Percentiles rank a stretch among this genome's conserved stretches.
These are phyloP conservation scores for Ramaria rubella DNA, from an alignment of 768 basidiomycete species.

Conservation along the genomic window DNA sequence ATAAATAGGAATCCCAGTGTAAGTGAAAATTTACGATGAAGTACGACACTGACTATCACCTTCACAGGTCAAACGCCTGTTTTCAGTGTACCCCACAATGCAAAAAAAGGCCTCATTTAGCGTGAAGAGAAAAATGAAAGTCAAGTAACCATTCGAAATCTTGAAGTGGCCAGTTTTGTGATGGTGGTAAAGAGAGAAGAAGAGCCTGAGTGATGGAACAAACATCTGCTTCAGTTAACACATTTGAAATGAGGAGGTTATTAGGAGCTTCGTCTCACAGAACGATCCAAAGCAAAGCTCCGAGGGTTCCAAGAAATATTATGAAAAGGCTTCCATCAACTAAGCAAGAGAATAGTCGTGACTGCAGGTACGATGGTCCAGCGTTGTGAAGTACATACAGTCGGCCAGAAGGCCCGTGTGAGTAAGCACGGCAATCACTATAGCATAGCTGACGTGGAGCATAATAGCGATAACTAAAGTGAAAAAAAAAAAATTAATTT, in stretches of 20 bases:
- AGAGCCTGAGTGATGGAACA: background rate
- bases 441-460: background rate
- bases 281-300: background rate
- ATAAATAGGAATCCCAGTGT: background rate
- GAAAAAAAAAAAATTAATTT: background rate
- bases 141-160: background rate
- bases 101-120: background rate
- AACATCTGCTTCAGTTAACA: background rate
- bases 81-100: background rate
- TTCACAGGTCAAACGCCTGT: background rate
- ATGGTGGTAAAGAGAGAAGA: background rate
- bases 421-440: background rate
- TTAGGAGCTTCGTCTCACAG: background rate
- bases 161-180: background rate
- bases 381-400: background rate
- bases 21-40: background rate
- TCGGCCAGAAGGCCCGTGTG: background rate
- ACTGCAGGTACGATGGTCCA: background rate
- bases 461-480: background rate
- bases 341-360: background rate
- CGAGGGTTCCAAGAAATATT: background rate
- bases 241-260: background rate
- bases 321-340: background rate
- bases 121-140: background rate
- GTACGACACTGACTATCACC: background rate